phyloP scores from a whole-genome alignment of 306 rosid genomes.

The Malus orientalis region DNA sequence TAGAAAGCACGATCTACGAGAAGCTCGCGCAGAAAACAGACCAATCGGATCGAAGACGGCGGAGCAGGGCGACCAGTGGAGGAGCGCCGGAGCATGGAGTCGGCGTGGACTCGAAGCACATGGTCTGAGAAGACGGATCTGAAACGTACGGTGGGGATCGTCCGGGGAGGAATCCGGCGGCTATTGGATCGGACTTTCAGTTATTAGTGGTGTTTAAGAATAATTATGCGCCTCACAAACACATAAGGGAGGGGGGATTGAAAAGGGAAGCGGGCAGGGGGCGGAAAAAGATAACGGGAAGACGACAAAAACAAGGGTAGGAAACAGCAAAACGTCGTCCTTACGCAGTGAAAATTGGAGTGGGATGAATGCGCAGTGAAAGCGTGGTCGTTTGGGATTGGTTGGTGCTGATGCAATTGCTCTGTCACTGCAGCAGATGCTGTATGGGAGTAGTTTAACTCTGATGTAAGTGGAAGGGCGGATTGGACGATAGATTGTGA shows the following conservation, averaged over 20 bases:
- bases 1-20: constrained; percentile 2
- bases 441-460: not conserved
- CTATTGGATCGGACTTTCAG: not conserved
- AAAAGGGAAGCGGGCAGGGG: not conserved
- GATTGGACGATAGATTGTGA: no score
- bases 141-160: not conserved
- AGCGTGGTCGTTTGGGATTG: constrained; percentile 7
- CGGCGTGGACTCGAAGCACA: not conserved
- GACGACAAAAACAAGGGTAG: constrained; percentile 6
- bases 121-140: not conserved
- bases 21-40: constrained; percentile 5
- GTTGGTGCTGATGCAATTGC: not conserved
- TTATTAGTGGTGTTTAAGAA: not conserved
- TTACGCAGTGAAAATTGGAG: not conserved
- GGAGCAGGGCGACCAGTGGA: constrained; percentile 24
- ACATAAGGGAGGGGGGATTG: not conserved
- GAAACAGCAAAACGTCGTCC: constrained; percentile 4
- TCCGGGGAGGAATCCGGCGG: not conserved
- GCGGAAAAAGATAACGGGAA: not conserved
- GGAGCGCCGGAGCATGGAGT: not conserved
- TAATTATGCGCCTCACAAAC: not conserved
- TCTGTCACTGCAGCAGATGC: not conserved
- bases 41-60: constrained; percentile 30
- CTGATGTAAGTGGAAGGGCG: not conserved
- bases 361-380: not conserved